Percentiles rank a stretch among this genome's conserved stretches.
Evolutionary conservation across 805 yeast genomes (phyloP).

Genomic region (Candida palmyrensis): DNA sequence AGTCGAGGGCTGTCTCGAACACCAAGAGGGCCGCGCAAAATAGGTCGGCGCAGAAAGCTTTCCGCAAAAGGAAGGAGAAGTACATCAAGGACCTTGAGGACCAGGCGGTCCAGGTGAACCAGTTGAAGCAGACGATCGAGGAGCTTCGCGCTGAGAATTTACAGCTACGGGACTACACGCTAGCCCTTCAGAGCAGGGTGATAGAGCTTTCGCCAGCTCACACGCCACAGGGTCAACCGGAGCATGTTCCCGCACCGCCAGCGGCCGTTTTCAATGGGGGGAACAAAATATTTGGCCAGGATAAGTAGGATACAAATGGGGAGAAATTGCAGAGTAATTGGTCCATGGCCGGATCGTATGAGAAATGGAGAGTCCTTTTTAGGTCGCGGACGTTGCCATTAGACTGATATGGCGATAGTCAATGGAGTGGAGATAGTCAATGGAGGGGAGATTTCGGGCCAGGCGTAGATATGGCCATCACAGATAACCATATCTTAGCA

Average conservation of each 20-base stretch:
- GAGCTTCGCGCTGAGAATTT: slow-evolving; percentile 65
- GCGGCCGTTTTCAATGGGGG: slow-evolving; percentile 12
- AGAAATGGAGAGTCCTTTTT: too few species aligned
- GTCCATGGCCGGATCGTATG: too few species aligned
- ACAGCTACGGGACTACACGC: slow-evolving; percentile 66
- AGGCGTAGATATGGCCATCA: too few species aligned
- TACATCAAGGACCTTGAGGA: slow-evolving; percentile 76
- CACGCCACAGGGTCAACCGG: slow-evolving; percentile 21
- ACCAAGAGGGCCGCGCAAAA: slow-evolving; percentile 90
- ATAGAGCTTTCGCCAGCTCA: slow-evolving; percentile 38
- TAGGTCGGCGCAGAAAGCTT: slow-evolving; percentile 87
- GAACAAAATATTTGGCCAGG: slow-evolving; percentile 2
- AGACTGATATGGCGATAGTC: too few species aligned
- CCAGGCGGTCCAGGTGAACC: slow-evolving; percentile 58
- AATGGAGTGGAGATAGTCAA: too few species aligned
- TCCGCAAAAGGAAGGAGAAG: slow-evolving; percentile 77
- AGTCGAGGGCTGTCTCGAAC: slow-evolving; percentile 45
- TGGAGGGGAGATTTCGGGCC: too few species aligned
- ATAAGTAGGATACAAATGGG: slow-evolving; percentile 1
- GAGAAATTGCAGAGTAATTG: not conserved
- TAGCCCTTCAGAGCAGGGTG: slow-evolving; percentile 63
- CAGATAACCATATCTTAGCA: too few species aligned
- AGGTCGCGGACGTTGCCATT: too few species aligned
- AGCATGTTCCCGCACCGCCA: slow-evolving; percentile 40
- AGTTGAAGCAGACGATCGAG: slow-evolving; percentile 60